Evolutionary conservation across 2,329 filamentous ascomycete species (phyloP), one percentile per base, ranked within the genome.

Genomic region (Cytospora mali): DNA sequence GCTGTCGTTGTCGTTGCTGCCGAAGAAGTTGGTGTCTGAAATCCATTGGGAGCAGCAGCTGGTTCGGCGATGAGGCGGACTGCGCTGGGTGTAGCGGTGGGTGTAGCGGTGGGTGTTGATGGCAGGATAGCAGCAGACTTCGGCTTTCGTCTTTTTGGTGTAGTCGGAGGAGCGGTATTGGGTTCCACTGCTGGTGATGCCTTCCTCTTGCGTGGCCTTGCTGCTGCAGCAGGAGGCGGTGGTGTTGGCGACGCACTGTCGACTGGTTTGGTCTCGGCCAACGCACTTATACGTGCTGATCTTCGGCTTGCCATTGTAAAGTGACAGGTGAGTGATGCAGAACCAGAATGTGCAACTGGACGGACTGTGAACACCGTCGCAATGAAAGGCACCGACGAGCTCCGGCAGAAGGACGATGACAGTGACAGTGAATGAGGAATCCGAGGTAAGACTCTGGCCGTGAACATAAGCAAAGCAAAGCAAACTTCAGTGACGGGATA

Each of bases 1-100:
- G 69, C 69, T 16, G 50, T 51, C 18, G 55, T 42, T 14, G 63
- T 21, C 21, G 58, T 14, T 1, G 57, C 62, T 51, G 56, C 66
- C 25, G 58, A 55, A 4, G 62, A 66, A 56, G 39, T 66, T 56
- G 58, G 53, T 27, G 53, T 39, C 16, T 7, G 48, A n/a, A 28
- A 13, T 5, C 39, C 52, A 51, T 49, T 27, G 23, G 29, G 11
- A 39, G 35, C 27, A 48, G 55, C 58, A 31, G 65, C 68, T 10
- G 74, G 68, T 50, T 76, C 73, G 42, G 73, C 73, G 11, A 81
- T 78, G 55, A 80, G 73, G 29, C 72, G 73, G 14, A 75, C 76
- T 50, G 75, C 77, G 64, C 74, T 76, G n/a, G 81, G 79, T 1
- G 80, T 82, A 0, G 81, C 80, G 5, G 82, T 76, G n/a, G 81